Conservation (phyloP, 2,329 filamentous ascomycete genomes). For the Pestalotiopsis fici region DNA sequence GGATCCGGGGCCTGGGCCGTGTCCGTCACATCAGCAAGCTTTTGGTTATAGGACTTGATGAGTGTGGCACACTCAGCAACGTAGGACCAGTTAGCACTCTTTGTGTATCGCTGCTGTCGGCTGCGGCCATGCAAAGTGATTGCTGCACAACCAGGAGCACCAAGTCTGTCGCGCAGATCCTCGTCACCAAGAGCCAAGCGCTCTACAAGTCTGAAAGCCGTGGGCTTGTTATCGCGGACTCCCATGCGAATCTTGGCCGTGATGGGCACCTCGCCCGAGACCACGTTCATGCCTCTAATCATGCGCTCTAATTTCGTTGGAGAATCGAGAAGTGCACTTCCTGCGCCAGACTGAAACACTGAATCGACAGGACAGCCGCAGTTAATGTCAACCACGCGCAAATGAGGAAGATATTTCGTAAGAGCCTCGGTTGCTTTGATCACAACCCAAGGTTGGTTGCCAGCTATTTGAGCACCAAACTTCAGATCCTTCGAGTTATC, state of each 20-base stretch:
- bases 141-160: slow-evolving; percentile 85
- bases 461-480: slow-evolving; percentile 91
- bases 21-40: slow-evolving; percentile 68
- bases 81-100: slow-evolving; percentile 90
- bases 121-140: slow-evolving; percentile 93
- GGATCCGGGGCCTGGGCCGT: slow-evolving; percentile 77
- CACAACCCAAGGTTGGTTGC: slow-evolving; percentile 87
- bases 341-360: slow-evolving; percentile 83
- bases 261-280: slow-evolving; percentile 88
- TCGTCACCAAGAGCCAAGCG: slow-evolving; percentile 78
- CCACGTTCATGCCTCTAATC: slow-evolving; percentile 91
- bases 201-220: slow-evolving; percentile 78
- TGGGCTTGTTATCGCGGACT: slow-evolving; percentile 77
- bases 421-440: slow-evolving; percentile 86
- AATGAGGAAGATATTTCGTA: slow-evolving; percentile 73
- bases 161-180: slow-evolving; percentile 69
- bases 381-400: slow-evolving; percentile 92
- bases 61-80: slow-evolving; percentile 87
- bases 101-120: slow-evolving; percentile 91
- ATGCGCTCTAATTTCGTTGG: slow-evolving; percentile 91
- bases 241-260: slow-evolving; percentile 95
- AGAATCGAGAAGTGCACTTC: slow-evolving; percentile 88
- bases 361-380: slow-evolving; percentile 97
- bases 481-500: slow-evolving; percentile 81
- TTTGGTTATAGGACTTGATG: slow-evolving; percentile 76